These are phyloP conservation scores for Artemisia argyi DNA, from an alignment of 129 eudicot species.

Conservation along the genomic window DNA sequence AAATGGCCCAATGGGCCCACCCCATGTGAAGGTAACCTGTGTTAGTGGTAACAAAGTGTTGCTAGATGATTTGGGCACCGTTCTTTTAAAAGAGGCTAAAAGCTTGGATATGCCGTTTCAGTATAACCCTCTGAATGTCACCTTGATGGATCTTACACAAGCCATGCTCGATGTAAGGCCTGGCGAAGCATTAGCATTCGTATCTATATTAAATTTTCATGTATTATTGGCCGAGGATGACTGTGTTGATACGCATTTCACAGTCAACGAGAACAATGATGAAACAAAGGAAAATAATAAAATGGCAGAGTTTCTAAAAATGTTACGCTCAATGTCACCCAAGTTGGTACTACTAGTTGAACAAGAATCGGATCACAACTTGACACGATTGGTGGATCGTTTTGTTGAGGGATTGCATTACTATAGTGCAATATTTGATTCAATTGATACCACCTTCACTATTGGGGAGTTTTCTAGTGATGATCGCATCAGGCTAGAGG, in stretches of 20 bases:
- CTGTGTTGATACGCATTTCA: constrained; percentile 34
- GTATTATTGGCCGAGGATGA: constrained; percentile 49
- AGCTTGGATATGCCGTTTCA: constrained; percentile 39
- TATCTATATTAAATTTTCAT: constrained; percentile 46
- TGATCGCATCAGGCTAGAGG: constrained; percentile 42
- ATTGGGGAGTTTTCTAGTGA: constrained; percentile 26
- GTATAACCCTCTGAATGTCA: constrained; percentile 45
- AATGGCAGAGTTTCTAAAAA: constrained; percentile 37
- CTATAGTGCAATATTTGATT: constrained; percentile 57
- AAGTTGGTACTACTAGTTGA: constrained; percentile 46
- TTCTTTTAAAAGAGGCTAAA: constrained; percentile 47
- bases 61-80: constrained; percentile 38
- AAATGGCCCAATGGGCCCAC: constrained; percentile 40
- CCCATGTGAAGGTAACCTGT: constrained; percentile 49
- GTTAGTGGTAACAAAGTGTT: constrained; percentile 37
- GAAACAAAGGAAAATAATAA: constrained; percentile 25
- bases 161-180: constrained; percentile 46
- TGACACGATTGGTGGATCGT: constrained; percentile 42
- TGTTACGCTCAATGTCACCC: constrained; percentile 46
- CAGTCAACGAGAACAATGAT: constrained; percentile 22
- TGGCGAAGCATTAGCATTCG: constrained; percentile 50
- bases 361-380: constrained; percentile 59
- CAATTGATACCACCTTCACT: constrained; percentile 34
- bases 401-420: constrained; percentile 54
- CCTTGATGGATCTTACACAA: constrained; percentile 34